Evolutionary conservation across 495 filamentous ascomycete genomes (phyloP).

Genomic region (Delitschia confertaspora): DNA sequence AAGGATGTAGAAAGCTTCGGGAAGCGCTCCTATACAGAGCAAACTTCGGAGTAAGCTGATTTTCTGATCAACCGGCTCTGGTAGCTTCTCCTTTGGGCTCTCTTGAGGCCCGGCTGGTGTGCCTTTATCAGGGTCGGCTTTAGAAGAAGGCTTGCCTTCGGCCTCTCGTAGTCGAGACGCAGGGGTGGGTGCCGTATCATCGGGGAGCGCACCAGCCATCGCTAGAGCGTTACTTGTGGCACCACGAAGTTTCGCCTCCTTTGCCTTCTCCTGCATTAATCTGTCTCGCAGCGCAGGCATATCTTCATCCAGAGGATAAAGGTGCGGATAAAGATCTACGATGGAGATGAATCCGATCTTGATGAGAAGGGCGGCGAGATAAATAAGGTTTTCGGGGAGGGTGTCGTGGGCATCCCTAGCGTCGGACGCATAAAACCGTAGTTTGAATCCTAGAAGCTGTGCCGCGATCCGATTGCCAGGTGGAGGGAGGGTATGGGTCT

Average conservation of each 20-base stretch:
- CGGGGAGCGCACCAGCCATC: constrained; percentile 76
- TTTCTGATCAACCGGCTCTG: constrained; percentile 85
- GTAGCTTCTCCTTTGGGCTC: constrained; percentile 53
- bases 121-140: constrained; percentile 42
- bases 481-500: constrained; percentile 71
- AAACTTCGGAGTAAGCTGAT: constrained; percentile 73
- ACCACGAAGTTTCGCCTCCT: constrained; percentile 54
- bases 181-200: constrained; percentile 59
- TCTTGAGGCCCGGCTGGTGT: constrained; percentile 36
- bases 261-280: constrained; percentile 67
- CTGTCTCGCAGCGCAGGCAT: constrained; percentile 63
- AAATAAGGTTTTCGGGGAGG: constrained; percentile 83
- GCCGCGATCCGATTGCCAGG: constrained; percentile 83
- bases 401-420: constrained; percentile 60
- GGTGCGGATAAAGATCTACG: constrained; percentile 82
- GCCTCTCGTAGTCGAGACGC: constrained; percentile 22
- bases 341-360: constrained; percentile 98
- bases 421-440: constrained; percentile 76
- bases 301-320: constrained; percentile 72
- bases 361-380: constrained; percentile 82
- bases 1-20: constrained; percentile 86
- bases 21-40: constrained; percentile 82
- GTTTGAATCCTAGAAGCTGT: constrained; percentile 92
- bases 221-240: constrained; percentile 77
- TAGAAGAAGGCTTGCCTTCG: constrained; percentile 19